Evolutionary conservation across 805 yeast species (phyloP).

Genomic region (Cyberlindnera nakhonratchasimensis): DNA sequence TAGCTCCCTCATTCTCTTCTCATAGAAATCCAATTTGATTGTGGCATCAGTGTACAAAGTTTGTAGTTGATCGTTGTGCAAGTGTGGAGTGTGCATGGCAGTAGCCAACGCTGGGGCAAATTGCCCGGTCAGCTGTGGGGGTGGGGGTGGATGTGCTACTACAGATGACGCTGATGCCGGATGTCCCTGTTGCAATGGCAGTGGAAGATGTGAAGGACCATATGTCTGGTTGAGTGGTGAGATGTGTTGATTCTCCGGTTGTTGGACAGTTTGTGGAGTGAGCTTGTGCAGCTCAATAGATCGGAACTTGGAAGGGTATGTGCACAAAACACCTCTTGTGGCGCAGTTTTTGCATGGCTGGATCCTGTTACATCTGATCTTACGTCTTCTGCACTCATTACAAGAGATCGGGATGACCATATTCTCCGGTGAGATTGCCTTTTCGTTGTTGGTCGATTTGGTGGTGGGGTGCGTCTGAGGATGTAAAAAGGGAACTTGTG

Average conservation of each 20-base stretch:
- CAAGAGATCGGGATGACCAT: constrained; percentile 26
- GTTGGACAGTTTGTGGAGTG: background rate
- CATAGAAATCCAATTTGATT: constrained; percentile 2
- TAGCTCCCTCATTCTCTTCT: constrained; percentile 17
- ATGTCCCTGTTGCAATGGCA: background rate
- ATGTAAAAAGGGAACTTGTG: too few relatives aligned
- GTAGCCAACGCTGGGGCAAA: too few relatives aligned
- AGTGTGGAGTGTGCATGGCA: too few relatives aligned
- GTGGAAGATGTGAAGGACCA: background rate
- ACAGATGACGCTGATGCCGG: background rate
- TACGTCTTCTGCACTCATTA: constrained; percentile 27
- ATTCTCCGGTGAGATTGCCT: too few relatives aligned
- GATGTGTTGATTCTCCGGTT: background rate
- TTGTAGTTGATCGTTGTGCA: background rate
- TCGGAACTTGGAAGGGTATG: constrained; percentile 25
- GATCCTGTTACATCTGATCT: constrained; percentile 24
- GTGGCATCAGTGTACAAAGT: background rate
- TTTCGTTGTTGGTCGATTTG: background rate
- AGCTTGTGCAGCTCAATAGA: constrained; percentile 22
- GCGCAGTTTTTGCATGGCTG: constrained; percentile 21
- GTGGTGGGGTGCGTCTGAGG: background rate
- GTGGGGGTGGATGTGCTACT: too few relatives aligned
- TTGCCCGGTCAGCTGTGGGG: too few relatives aligned
- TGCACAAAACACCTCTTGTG: constrained; percentile 14
- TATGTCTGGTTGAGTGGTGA: background rate